Conservation (phyloP, 2,329 filamentous ascomycete species). For the Pezicula carpinea region DNA sequence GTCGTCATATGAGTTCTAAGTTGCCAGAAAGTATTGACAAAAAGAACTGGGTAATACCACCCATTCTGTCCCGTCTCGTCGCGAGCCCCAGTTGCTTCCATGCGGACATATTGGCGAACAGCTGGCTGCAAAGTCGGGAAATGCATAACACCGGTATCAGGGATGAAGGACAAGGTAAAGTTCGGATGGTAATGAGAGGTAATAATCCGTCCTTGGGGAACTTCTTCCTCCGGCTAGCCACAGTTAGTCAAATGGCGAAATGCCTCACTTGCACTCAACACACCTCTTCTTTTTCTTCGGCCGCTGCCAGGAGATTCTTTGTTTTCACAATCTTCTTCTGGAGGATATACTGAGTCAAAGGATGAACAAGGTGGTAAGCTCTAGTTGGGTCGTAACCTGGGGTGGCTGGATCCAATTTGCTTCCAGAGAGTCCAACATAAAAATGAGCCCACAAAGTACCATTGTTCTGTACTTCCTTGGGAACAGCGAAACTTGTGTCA, state of each 20-base stretch:
- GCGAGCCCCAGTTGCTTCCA: slow-evolving; percentile 76
- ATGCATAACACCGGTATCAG: slow-evolving; percentile 67
- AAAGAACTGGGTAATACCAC: slow-evolving; percentile 91
- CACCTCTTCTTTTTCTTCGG: slow-evolving; percentile 44
- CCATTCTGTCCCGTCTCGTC: slow-evolving; percentile 81
- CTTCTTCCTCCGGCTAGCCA: slow-evolving; percentile 43
- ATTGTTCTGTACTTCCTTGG: slow-evolving; percentile 78
- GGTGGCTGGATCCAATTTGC: slow-evolving; percentile 69
- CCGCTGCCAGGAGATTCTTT: slow-evolving; percentile 68
- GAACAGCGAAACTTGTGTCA: slow-evolving; percentile 73
- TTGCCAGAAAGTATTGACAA: slow-evolving; percentile 97
- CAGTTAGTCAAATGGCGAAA: slow-evolving; percentile 42
- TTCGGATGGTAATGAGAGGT: slow-evolving; percentile 94
- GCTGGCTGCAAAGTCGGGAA: slow-evolving; percentile 68
- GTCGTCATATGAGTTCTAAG: slow-evolving; percentile 85
- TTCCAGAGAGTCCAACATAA: slow-evolving; percentile 74
- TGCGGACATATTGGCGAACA: slow-evolving; percentile 68
- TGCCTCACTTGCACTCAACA: slow-evolving; percentile 18
- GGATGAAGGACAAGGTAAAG: slow-evolving; percentile 82
- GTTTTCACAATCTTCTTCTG: slow-evolving; percentile 90
- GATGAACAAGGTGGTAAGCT: slow-evolving; percentile 79
- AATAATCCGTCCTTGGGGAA: slow-evolving; percentile 61
- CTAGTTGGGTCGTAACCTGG: slow-evolving; percentile 67
- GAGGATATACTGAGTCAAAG: slow-evolving; percentile 82
- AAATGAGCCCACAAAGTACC: slow-evolving; percentile 95